Conservation (phyloP, 2,329 filamentous ascomycete genomes). For the Cladophialophora carrionii region DNA sequence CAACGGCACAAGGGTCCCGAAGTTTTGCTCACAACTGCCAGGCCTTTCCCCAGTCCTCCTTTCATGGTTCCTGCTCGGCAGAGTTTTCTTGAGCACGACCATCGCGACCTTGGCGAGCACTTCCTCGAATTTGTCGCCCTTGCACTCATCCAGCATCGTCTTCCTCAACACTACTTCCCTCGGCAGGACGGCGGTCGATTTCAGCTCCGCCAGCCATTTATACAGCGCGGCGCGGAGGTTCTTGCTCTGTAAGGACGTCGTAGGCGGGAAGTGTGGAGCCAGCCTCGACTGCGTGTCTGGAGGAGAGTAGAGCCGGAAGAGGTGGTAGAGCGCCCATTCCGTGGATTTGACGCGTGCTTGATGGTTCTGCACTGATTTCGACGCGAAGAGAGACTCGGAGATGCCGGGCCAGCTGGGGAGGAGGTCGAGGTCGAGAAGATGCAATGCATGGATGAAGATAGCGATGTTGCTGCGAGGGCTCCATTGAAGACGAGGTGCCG, state of each 20-base stretch:
- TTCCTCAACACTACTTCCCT: slow-evolving; percentile 81
- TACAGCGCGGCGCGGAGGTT: slow-evolving; percentile 85
- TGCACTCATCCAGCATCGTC: slow-evolving; percentile 96
- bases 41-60: not conserved
- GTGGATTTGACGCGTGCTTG: slow-evolving; percentile 80
- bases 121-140: slow-evolving; percentile 86
- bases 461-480: slow-evolving; percentile 57
- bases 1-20: slow-evolving; percentile 61
- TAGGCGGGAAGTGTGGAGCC: slow-evolving; percentile 84
- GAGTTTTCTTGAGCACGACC: slow-evolving; percentile 70
- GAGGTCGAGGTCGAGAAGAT: slow-evolving; percentile 77
- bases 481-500: slow-evolving; percentile 38
- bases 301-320: slow-evolving; percentile 83
- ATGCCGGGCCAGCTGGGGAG: slow-evolving; percentile 80
- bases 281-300: slow-evolving; percentile 80
- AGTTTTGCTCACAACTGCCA: slow-evolving; percentile 37
- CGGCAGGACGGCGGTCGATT: slow-evolving; percentile 82
- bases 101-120: slow-evolving; percentile 82
- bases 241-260: slow-evolving; percentile 86
- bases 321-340: slow-evolving; percentile 88
- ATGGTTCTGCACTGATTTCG: slow-evolving; percentile 61
- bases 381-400: slow-evolving; percentile 65
- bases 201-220: slow-evolving; percentile 77
- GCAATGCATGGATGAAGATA: slow-evolving; percentile 80
- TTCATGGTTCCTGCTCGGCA: not conserved